These are phyloP conservation scores for Sporothrix pseudoabietina DNA, from an alignment of 2,329 filamentous ascomycete genomes.

Conservation along the genomic window DNA sequence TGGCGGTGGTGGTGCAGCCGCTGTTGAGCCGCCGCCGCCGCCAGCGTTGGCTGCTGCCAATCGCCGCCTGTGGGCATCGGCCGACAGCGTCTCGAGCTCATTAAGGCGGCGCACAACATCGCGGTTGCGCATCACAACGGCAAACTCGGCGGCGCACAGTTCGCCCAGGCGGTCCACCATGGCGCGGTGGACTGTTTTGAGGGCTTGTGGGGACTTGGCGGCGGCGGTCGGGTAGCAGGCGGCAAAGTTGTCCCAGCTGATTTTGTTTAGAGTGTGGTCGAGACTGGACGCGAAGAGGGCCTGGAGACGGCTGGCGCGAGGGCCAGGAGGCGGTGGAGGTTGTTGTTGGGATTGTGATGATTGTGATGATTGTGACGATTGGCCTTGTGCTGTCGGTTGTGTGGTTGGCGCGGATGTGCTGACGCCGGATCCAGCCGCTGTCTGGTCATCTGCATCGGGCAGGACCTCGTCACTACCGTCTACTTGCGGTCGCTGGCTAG, in stretches of 20 bases:
- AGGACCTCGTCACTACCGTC: constrained; percentile 23
- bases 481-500: neutral
- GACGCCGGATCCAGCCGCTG: neutral
- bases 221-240: constrained; percentile 65
- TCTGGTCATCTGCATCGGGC: constrained; percentile 17
- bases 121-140: constrained; percentile 54
- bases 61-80: constrained; percentile 50
- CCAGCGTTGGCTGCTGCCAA: constrained; percentile 37
- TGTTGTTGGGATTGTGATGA: constrained; percentile 35
- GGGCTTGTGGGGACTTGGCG: constrained; percentile 51
- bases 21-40: too few relatives aligned
- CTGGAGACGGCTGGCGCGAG: constrained; percentile 58
- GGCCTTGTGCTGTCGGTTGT: constrained; percentile 8
- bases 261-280: constrained; percentile 55
- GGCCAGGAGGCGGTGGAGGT: constrained; percentile 50
- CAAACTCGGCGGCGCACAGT: constrained; percentile 62
- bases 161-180: constrained; percentile 59
- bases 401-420: neutral
- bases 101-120: constrained; percentile 61
- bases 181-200: constrained; percentile 59
- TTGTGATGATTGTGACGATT: neutral
- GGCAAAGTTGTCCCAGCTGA: constrained; percentile 60
- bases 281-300: constrained; percentile 57
- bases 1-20: constrained; percentile 33
- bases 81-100: constrained; percentile 58